Base-by-base conservation (phyloP, 441 rosid genomes). In the Erysimum cheiri region DNA sequence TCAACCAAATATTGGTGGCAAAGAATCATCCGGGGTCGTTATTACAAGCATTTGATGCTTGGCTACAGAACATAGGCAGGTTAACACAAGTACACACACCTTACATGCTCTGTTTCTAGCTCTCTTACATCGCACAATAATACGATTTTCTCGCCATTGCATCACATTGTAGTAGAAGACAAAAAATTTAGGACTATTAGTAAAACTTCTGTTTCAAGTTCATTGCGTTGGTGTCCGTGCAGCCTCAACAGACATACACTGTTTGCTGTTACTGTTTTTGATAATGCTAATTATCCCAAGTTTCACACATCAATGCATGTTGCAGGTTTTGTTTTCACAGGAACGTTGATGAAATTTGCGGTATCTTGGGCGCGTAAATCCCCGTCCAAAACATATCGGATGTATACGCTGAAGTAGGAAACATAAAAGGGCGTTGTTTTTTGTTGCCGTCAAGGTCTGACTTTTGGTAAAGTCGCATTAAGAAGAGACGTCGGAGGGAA, bases 11-110 rank as follows among this genome's bases (percentile, higher is more conserved):
- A 67, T 80, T 63, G 67, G 72, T 95, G 99, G 99, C 99, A 90
- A 60, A 80, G 91, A 71, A 33, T 82, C 44, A 74, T 95, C 35
- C 88, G 96, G 4, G 95, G 96, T 54, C 96, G 99, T 69, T 83
- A 85, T 78, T 95, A 95, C 80, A 96, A 93, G 46, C 99, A 92
- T 70, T 81, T 92, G 87, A 88, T 95, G 97, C 83, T 82, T 76
- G 79, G 79, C 72, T 76, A 69, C 86, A 89, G 83, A 82, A 67
- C 79, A 70, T 76, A 76, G 58, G 48, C 49, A 60, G 50, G 53
- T 61, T 52, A 58, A 59, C 64, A 63, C 58, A 70, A 75, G 79
- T 75, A 64, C 11, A 36, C 6, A 55, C 28, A n/a, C 46, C 22
- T 11, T 39, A 44, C 52, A 55, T 55, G 33, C 40, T 72, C 60